Evolutionary conservation across 2,329 filamentous ascomycete species (phyloP).

Genomic region (Fusarium anthophilum): DNA sequence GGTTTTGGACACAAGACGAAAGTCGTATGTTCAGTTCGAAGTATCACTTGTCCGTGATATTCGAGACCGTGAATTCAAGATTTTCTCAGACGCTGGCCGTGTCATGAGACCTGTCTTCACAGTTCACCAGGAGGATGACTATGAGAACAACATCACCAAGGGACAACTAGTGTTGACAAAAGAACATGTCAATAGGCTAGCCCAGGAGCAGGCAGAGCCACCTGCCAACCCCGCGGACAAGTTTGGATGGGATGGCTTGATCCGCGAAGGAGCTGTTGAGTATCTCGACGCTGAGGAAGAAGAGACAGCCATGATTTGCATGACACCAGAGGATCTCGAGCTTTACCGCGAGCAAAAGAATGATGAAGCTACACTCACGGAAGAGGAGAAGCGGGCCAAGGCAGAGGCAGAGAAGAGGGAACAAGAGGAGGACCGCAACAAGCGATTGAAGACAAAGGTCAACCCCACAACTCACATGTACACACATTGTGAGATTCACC

Average conservation of each 20-base stretch:
- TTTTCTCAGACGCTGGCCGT: conserved; percentile 95
- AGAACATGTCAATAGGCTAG: conserved; percentile 76
- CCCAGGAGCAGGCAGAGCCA: conserved; percentile 77
- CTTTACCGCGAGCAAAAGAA: conserved; percentile 75
- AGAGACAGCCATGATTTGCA: conserved; percentile 98
- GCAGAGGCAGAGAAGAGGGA: conserved; percentile 55
- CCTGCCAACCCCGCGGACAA: conserved; percentile 68
- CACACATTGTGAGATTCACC: conserved; percentile 99
- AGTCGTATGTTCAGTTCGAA: conserved; percentile 87
- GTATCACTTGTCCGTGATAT: conserved; percentile 96
- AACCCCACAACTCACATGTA: conserved; percentile 91
- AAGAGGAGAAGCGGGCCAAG: conserved; percentile 17
- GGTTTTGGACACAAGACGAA: conserved; percentile 80
- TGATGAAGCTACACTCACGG: conserved; percentile 58
- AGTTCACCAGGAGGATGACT: conserved; percentile 85
- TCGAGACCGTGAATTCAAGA: conserved; percentile 96
- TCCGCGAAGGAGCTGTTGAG: conserved; percentile 87
- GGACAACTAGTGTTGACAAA: conserved; percentile 85
- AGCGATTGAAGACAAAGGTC: conserved; percentile 86
- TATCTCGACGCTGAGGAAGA: conserved; percentile 98
- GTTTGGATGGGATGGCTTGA: conserved; percentile 89
- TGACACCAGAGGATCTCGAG: conserved; percentile 96
- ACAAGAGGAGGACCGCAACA: conserved; percentile 73
- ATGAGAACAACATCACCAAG: conserved; percentile 65
- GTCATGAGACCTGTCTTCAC: conserved; percentile 95